A percentile compares a stretch with the other conserved stretches of the same genome.
Evolutionary conservation across 306 rosid species (phyloP).

Genomic region (Astragalus glycyphyllos): DNA sequence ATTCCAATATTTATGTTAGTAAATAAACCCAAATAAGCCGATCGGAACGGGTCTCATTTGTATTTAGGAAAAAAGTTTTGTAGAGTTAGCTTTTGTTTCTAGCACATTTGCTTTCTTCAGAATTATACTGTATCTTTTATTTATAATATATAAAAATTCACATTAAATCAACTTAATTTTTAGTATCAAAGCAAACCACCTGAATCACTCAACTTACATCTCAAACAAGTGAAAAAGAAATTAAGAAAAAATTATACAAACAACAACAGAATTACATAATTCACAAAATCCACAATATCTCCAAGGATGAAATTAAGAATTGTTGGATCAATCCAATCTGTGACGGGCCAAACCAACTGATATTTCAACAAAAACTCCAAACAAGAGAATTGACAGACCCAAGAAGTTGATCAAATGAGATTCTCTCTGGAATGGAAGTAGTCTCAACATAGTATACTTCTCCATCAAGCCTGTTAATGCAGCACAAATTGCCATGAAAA

Average conservation of each 20-base stretch:
- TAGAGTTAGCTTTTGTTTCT: too few species aligned
- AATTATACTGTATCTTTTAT: too few species aligned
- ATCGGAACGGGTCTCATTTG: too few species aligned
- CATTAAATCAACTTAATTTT: too few species aligned
- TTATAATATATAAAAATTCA: too few species aligned
- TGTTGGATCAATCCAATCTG: neutral
- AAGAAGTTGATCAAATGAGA: constrained; percentile 64
- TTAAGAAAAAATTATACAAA: constrained; percentile 13
- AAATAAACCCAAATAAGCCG: too few species aligned
- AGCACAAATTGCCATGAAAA: constrained; percentile 74
- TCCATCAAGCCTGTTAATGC: constrained; percentile 79
- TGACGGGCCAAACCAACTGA: constrained; percentile 46
- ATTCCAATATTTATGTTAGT: too few species aligned
- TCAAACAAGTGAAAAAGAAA: constrained; percentile 22
- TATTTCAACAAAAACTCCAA: constrained; percentile 78
- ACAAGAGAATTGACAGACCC: constrained; percentile 70
- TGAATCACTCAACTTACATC: constrained; percentile 32
- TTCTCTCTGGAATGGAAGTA: constrained; percentile 38
- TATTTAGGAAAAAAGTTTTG: too few species aligned
- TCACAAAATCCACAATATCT: neutral
- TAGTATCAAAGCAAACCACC: neutral
- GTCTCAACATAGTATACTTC: constrained; percentile 40
- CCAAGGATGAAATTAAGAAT: neutral
- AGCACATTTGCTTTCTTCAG: too few species aligned
- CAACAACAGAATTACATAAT: constrained; percentile 28